Evolutionary conservation across 2,329 filamentous ascomycete genomes (phyloP), one percentile per base, ranked within the genome.

Genomic region (Thielaviopsis punctulata): DNA sequence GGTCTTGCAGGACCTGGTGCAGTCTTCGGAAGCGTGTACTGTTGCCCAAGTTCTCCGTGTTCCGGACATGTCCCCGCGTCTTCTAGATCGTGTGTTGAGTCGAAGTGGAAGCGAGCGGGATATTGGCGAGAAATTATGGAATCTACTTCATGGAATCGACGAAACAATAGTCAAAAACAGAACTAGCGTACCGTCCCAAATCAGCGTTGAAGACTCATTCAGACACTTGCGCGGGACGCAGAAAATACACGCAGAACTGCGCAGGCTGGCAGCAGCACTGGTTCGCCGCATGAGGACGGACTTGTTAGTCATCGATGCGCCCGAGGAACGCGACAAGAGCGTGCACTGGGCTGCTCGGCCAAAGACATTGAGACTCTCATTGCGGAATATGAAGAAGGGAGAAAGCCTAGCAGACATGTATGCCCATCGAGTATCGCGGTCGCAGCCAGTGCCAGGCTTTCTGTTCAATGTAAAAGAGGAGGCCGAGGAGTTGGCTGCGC

Each of bases 171-270:
- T 96, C 18, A 79, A 80, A 48, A 73, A 80, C 56, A 83, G 80
- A 1, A 77, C 77, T 58, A 76, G 80, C 45, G 66, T 93, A 1
- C 90, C 90, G 0, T 80, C 79, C 1, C 89, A 95, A 64, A 93
- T 96, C 62, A 92, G 86, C 64, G 92, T 96, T 57, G 90, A 96
- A 62, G 89, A 96, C 65, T 92, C 87, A 15, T 96, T 94, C 63
- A 74, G 77, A 22, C 50, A 51, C 15, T 69, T 95, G 1, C 76
- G 83, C 58, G 79, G 73, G 0, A 62, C 82, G 49, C 64, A 76
- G 1, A 73, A 80, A 54, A 78, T 93, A 25, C 67, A 70, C 43
- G 77, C 76, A 56, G 82, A 93, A 65, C 69, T 95, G 41, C 65
- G 69, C n/a, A 73, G 76, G 55, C 68, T 95, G 2, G 73, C 83